phyloP scores from a whole-genome alignment of 2,329 filamentous ascomycete genomes.

The Cephalotrichum gorgonifer region DNA sequence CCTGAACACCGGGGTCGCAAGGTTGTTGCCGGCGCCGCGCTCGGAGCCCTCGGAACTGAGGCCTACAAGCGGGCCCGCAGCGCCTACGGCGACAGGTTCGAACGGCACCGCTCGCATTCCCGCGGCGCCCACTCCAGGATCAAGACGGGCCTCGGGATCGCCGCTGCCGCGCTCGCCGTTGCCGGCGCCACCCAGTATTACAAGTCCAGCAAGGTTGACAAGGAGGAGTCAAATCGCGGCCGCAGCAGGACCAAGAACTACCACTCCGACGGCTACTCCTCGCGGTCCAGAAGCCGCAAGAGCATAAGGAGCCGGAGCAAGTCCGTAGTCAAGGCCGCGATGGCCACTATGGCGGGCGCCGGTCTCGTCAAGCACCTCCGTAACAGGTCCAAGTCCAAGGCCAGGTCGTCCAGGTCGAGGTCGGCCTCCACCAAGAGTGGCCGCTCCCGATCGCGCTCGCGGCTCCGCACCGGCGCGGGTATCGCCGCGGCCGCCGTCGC shows the following conservation, averaged over 20 bases:
- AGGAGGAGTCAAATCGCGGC: conserved; percentile 46
- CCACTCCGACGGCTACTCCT: conserved; percentile 29
- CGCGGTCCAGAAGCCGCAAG: conserved; percentile 28
- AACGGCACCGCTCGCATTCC: conserved; percentile 23
- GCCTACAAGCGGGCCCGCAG: conserved; percentile 49
- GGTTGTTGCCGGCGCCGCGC: conserved; percentile 49
- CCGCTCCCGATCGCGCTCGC: conserved; percentile 21
- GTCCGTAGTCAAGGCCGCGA: conserved; percentile 45
- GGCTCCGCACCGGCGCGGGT: conserved; percentile 39
- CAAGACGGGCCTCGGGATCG: conserved; percentile 52
- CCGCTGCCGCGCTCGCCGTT: conserved; percentile 52
- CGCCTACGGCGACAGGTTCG: conserved; percentile 45
- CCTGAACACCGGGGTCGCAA: conserved; percentile 44
- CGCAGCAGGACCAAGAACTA: conserved; percentile 38
- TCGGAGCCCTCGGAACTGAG: conserved; percentile 53
- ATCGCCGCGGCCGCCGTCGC: conserved; percentile 50
- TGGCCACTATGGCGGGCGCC: conserved; percentile 46
- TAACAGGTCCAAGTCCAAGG: conserved; percentile 30
- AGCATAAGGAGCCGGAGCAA: conserved; percentile 35
- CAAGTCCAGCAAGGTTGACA: conserved; percentile 48
- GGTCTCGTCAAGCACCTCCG: conserved; percentile 48
- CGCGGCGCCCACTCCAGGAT: conserved; percentile 35
- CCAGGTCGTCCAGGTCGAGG: conserved; percentile 21
- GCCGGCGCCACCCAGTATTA: conserved; percentile 57
- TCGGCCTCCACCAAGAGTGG: conserved; percentile 17